Percentiles rank a stretch among this genome's conserved stretches.
These are phyloP conservation scores for Apocynum venetum DNA, from an alignment of 257 asterid species.

Conservation along the genomic window DNA sequence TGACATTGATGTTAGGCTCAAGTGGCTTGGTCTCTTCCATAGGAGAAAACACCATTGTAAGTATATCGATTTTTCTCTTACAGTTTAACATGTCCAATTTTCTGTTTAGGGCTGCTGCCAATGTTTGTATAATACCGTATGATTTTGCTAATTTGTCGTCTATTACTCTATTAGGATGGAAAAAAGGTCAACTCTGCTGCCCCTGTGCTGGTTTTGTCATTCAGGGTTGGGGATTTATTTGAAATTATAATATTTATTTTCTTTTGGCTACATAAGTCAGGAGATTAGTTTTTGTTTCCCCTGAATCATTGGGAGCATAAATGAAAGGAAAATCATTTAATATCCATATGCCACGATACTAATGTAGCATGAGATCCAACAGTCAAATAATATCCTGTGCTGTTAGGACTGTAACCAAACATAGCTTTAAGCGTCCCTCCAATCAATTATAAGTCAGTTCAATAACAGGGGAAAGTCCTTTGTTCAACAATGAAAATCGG, in stretches of 20 bases:
- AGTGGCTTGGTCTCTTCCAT: conserved; percentile 97
- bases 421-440: background rate
- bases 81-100: background rate
- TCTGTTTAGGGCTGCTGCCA: background rate
- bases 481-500: background rate
- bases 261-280: background rate
- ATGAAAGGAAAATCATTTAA: background rate
- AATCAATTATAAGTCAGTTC: background rate
- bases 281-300: background rate
- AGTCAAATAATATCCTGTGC: background rate
- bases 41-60: conserved; percentile 87
- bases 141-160: background rate
- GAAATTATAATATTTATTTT: background rate
- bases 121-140: background rate
- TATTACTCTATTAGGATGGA: background rate
- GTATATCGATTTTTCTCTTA: conserved; percentile 9
- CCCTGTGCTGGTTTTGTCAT: background rate
- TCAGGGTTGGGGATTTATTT: background rate
- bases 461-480: background rate
- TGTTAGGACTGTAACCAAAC: background rate
- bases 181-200: background rate
- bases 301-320: background rate
- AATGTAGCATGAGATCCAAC: background rate
- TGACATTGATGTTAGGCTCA: conserved; percentile 84
- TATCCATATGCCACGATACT: background rate